Conservation (phyloP, 2,329 filamentous ascomycete species). For the Apiospora kogelbergensis region DNA sequence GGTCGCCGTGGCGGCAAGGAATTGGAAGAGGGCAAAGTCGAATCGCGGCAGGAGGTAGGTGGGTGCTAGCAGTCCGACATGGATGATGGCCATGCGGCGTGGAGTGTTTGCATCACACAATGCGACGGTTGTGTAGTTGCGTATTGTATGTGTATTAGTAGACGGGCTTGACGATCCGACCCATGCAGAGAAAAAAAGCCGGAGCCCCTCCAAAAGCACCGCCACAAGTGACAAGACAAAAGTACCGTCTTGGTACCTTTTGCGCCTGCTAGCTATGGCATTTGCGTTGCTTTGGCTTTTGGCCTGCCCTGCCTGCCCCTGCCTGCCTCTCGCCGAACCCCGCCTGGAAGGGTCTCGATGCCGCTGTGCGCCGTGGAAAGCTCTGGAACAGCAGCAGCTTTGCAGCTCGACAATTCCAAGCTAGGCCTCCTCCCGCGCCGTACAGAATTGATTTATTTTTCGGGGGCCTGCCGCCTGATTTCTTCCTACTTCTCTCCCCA, state of each 20-base stretch:
- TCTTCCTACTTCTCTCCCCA: not conserved
- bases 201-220: not conserved
- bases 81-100: slow-evolving; percentile 18
- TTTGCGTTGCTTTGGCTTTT: too few relatives aligned
- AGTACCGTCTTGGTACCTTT: not conserved
- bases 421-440: not conserved
- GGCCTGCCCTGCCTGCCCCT: not conserved
- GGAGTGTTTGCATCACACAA: not conserved
- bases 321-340: not conserved
- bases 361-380: slow-evolving; percentile 8
- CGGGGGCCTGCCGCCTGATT: not conserved
- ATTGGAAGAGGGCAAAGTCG: slow-evolving; percentile 20
- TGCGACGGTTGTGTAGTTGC: not conserved
- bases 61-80: slow-evolving; percentile 21
- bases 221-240: not conserved
- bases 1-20: slow-evolving; percentile 10
- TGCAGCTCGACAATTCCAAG: not conserved
- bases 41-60: slow-evolving; percentile 22
- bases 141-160: too few relatives aligned
- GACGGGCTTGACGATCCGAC: too few relatives aligned
- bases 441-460: slow-evolving; percentile 6
- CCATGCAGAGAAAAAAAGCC: not conserved
- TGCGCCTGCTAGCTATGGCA: not conserved
- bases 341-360: slow-evolving; percentile 3
- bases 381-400: slow-evolving; percentile 4